Evolutionary conservation across 805 yeast genomes (phyloP), one percentile per base, ranked within the genome.

Genomic region (Teunomyces funiuensis): DNA sequence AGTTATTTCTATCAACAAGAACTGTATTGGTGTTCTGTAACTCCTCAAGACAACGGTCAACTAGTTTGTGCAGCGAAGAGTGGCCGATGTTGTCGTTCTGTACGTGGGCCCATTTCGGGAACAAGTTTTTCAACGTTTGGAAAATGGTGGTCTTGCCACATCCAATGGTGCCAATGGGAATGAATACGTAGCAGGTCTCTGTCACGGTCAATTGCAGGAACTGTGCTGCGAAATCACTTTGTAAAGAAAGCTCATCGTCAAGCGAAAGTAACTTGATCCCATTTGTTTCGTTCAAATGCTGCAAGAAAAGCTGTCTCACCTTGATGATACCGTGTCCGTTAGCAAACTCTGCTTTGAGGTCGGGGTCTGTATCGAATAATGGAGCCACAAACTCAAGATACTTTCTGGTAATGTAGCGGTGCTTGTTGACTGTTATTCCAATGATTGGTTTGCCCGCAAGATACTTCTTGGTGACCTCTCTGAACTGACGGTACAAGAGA

Each of bases 111-210:
- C 95, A 84, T 2, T 44, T 42, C 0, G 65, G 56, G 41, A 69
- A 82, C 7, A 90, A 59, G 7, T 70, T 54, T 0, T 54, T 46
- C 29, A 93, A 65, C 0, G 90, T 81, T 26, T 78, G 57, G 5
- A 86, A 79, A 0, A 86, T 77, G 0, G 97, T 88, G 0, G 97
- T 89, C 57, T 93, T 93, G 6, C 99, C 99, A 61, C 97, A 88
- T 0, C 98, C 98, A 39, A 91, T 77, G 0, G 96, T 88, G 0
- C 97, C 89, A 3, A 90, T 79, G 0, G 98, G 91, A 1, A 88
- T 77, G 2, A 93, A 54, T 0, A 87, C 74, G 55, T 79, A 84
- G 50, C 82, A 82, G 3, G 71, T 66, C 1, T 61, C 25, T 42
- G 34, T 46, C 46, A 29, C 53, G 34, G 37, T 37, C 25, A 30